Base-by-base conservation (phyloP, 2,329 filamentous ascomycete species). In the Akanthomyces lecanii region DNA sequence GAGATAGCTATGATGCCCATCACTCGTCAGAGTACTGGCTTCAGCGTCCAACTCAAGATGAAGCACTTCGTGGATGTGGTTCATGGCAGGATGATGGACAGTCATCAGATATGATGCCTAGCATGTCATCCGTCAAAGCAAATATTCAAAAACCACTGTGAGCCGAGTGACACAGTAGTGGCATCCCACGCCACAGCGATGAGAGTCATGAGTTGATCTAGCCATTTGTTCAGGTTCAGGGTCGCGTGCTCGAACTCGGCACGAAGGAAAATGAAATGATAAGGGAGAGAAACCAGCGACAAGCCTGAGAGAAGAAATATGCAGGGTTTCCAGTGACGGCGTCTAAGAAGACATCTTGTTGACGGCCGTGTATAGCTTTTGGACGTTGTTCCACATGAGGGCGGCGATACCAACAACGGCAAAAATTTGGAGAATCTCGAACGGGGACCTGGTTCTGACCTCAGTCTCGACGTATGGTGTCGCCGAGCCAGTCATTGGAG, bases 401-500 rank as follows among this genome's bases (percentile, higher is more conserved):
- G 69, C 77, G 45, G 77, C 75, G 5, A 76, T 73, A 8, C 78
- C 81, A 16, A 83, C 68, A 53, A 86, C 78, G 28, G 76, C 73
- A 60, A 82, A 86, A 8, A 87, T 77, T 68, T 83, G 79, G 40
- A 83, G 64, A 64, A 86, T 81, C 67, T 88, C 85, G 73, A 79
- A 83, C 57, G 79, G 79, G 59, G 81, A 73, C 48, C 78, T 76
- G 0, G 84, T 82, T 33, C 81, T 80, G 25, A 88, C 82, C 67
- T 83, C 77, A 1, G 85, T 87, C 73, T 87, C 85, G 68, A 88
- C 77, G 59, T 82, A 83, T 0, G 76, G 74, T 51, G 76, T 71
- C 55, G 75, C 74, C n/a, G 75, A 75, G 18, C 74, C 79, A 7
- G 85, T 79, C 66, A 89, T 88, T 4, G 87, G 81, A 0, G 95